phyloP scores from a whole-genome alignment of 2,329 filamentous ascomycete genomes.

The Ambrosiella xylebori region DNA sequence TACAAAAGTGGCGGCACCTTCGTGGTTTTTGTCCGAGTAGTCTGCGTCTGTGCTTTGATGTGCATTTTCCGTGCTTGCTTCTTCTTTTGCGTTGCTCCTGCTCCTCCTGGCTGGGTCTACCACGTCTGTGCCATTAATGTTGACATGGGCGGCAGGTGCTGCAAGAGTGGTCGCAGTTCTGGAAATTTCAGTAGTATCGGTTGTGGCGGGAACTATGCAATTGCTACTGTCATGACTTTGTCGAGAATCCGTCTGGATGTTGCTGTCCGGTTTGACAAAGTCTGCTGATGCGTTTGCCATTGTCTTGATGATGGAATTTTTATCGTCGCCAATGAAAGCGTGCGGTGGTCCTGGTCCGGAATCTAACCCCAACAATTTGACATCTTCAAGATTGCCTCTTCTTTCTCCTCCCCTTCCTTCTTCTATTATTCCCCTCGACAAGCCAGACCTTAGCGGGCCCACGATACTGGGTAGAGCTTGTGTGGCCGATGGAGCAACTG shows the following conservation, averaged over 20 bases:
- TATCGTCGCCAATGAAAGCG: not conserved
- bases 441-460: not conserved
- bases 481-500: not conserved
- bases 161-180: not conserved
- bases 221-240: no score
- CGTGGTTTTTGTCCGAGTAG: not conserved
- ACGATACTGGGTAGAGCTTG: not conserved
- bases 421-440: no score
- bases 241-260: no score
- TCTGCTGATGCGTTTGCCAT: not conserved
- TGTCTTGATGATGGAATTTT: not conserved
- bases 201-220: no score
- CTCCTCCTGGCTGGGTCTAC: slow-evolving; percentile 1
- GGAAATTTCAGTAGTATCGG: not conserved
- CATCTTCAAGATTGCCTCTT: not conserved
- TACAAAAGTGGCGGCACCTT: not conserved
- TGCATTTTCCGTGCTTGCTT: not conserved
- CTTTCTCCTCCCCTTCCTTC: no score
- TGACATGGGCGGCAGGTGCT: not conserved
- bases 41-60: not conserved
- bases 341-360: not conserved
- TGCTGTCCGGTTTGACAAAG: no score
- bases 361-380: not conserved
- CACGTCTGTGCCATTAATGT: slow-evolving; percentile 2
- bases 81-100: not conserved